Base-by-base conservation (phyloP, 129 eudicot genomes). In the Glebionis coronaria region DNA sequence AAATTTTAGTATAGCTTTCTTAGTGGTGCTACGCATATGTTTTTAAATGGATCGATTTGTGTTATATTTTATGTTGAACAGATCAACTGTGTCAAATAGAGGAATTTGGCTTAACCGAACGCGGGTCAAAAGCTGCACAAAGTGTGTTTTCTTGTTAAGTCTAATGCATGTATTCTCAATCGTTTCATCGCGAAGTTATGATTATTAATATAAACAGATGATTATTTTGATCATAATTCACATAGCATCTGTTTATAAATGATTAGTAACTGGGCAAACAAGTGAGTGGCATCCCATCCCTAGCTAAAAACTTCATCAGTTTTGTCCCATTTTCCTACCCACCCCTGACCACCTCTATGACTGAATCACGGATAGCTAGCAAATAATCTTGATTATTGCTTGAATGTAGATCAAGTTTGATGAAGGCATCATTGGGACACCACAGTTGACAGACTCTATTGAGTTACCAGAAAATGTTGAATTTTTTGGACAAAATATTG, bases 401-500 rank as follows among this genome's bases (percentile, higher is more conserved):
- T 40, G 18, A 46, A 76, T 77, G 38, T 85, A 91, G 96, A 80
- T 91, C 50, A 91, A 88, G 81, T 91, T 91, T 54, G 88, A 82
- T 25, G 95, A 91, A 74, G 96, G 98, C 29, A 74, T 88, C 35
- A 88, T 91, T 10, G 96, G 96, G 18, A 91, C 98, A 31, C 98
- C 98, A 56, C 98, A 85, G 63, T 54, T 91, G 81, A 91, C 95
- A 12, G 96, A 91, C 67, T 88, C 91, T 71, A 79, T 88, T 2
- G 98, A 53, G 8, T 25, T 88, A 38, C 98, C 96, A 27, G 98
- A 91, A 77, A 83, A 82, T 31, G 85, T 88, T 58, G 91, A 88
- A 66, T 21, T 91, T 72, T 70, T 91, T 40, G 98, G 98, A 38
- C 95, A 85, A 67, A 88, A 78, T 19, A 62, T 91, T 12, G 98